A percentile compares a stretch with the other conserved stretches of the same genome.
These are phyloP conservation scores for Bryopsis sp. DNA, from an alignment of 139 green algal genomes.

Conservation along the genomic window DNA sequence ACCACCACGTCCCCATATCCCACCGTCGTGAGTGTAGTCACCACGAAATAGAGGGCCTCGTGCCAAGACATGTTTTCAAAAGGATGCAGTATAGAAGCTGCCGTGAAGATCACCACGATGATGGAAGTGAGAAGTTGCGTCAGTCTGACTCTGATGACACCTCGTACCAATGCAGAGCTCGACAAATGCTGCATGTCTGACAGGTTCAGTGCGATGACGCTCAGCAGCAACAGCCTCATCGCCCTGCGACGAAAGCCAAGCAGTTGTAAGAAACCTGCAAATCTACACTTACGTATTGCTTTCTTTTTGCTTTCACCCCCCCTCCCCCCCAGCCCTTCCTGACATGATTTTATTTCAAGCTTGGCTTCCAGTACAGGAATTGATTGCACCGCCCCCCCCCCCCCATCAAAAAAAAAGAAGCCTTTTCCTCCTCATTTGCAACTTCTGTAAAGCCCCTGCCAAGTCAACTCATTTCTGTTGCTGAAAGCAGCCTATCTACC, in stretches of 20 bases:
- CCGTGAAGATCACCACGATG: slow-evolving; percentile 59
- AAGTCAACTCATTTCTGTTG: too few relatives aligned
- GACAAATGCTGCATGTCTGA: slow-evolving; percentile 45
- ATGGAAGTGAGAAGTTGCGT: slow-evolving; percentile 56
- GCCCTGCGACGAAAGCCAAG: slow-evolving; percentile 24
- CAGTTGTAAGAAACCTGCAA: not conserved
- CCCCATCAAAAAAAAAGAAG: too few relatives aligned
- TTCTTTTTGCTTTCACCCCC: not conserved
- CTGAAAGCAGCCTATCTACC: too few relatives aligned
- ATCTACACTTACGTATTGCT: not conserved
- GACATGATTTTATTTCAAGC: too few relatives aligned
- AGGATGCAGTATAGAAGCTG: slow-evolving; percentile 32
- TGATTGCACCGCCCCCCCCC: too few relatives aligned
- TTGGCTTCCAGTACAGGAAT: too few relatives aligned
- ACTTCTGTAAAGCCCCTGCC: too few relatives aligned
- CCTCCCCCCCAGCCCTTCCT: not conserved
- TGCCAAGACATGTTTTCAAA: slow-evolving; percentile 66
- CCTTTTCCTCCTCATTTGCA: too few relatives aligned
- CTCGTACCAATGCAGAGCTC: slow-evolving; percentile 39
- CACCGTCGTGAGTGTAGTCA: slow-evolving; percentile 61
- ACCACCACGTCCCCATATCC: slow-evolving; percentile 66
- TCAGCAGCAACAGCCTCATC: slow-evolving; percentile 59
- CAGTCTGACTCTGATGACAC: slow-evolving; percentile 54
- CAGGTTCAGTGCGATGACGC: slow-evolving; percentile 53
- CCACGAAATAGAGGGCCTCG: slow-evolving; percentile 71